A percentile compares a stretch with the other conserved stretches of the same genome.
phyloP scores from a whole-genome alignment of 306 rosid genomes.

The Albizia julibrissin region DNA sequence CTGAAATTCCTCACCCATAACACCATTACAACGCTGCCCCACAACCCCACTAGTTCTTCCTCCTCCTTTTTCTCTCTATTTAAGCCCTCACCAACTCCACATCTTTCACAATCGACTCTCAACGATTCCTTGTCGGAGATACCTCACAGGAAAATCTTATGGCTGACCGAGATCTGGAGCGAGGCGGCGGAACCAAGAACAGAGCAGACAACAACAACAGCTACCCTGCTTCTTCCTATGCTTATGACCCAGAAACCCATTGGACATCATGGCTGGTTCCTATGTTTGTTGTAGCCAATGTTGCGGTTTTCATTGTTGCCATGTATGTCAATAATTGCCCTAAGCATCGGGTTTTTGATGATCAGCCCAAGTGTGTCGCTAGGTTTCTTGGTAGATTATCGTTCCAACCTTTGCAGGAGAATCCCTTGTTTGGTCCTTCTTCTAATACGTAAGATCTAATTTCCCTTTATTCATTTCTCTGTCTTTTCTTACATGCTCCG shows the following conservation, averaged over 20 bases:
- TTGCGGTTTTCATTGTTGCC: conserved; percentile 56
- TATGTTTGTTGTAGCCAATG: conserved; percentile 61
- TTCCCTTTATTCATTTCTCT: neutral
- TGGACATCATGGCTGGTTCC: conserved; percentile 93
- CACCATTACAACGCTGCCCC: neutral
- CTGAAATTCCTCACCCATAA: conserved; percentile 23
- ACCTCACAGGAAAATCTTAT: conserved; percentile 40
- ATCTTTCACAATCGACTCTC: neutral
- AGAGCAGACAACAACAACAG: conserved; percentile 4
- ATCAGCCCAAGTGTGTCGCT: conserved; percentile 53
- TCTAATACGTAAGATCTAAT: conserved; percentile 56
- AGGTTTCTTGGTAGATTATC: conserved; percentile 68
- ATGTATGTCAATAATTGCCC: conserved; percentile 86
- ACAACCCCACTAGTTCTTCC: neutral
- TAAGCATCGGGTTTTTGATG: conserved; percentile 5
- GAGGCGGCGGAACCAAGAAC: conserved; percentile 49
- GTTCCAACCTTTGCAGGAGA: conserved; percentile 69
- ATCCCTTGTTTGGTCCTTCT: conserved; percentile 89
- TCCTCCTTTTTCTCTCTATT: conserved; percentile 27
- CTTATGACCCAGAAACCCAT: conserved; percentile 49
- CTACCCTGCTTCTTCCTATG: conserved; percentile 36
- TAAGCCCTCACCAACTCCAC: conserved; percentile 40
- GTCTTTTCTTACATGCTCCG: neutral
- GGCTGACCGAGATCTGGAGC: conserved; percentile 66
- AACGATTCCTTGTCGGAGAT: neutral